phyloP scores from a whole-genome alignment of 1,284 basidiomycete species.

The Ustilago vetiveriae region DNA sequence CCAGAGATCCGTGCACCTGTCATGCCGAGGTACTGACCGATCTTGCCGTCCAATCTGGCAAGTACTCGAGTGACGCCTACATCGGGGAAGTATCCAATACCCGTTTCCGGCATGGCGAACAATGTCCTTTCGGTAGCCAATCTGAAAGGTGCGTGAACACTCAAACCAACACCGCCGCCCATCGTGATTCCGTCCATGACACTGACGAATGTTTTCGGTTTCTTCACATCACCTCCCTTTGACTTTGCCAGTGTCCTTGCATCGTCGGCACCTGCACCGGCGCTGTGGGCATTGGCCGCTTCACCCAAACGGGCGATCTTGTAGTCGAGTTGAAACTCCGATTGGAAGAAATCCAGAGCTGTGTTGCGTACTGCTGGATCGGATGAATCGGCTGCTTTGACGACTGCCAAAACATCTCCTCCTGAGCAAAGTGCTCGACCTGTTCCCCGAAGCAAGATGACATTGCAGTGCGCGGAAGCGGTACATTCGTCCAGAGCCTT shows the following conservation, averaged over 20 bases:
- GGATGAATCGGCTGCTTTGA: slow-evolving; percentile 45
- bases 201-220: slow-evolving; percentile 80
- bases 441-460: slow-evolving; percentile 69
- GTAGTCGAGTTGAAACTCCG: slow-evolving; percentile 93
- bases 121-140: slow-evolving; percentile 92
- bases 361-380: slow-evolving; percentile 67
- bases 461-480: slow-evolving; percentile 41
- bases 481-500: slow-evolving; percentile 77
- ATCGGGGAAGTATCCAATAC: slow-evolving; percentile 74
- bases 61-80: slow-evolving; percentile 92
- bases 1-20: slow-evolving; percentile 72
- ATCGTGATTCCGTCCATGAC: slow-evolving; percentile 77
- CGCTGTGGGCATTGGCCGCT: slow-evolving; percentile 70
- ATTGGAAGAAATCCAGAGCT: slow-evolving; percentile 86
- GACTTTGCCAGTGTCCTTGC: slow-evolving; percentile 27
- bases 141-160: slow-evolving; percentile 86
- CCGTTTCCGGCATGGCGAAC: slow-evolving; percentile 81
- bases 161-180: slow-evolving; percentile 94
- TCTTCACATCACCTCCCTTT: slow-evolving; percentile 37
- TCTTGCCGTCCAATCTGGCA: slow-evolving; percentile 85
- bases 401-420: slow-evolving; percentile 82
- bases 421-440: slow-evolving; percentile 92
- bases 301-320: slow-evolving; percentile 74
- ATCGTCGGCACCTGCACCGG: slow-evolving; percentile 33
- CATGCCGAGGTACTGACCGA: slow-evolving; percentile 93